Evolutionary conservation across 768 basidiomycete genomes (phyloP), one percentile per base, ranked within the genome.

Genomic region (Russula emetica): DNA sequence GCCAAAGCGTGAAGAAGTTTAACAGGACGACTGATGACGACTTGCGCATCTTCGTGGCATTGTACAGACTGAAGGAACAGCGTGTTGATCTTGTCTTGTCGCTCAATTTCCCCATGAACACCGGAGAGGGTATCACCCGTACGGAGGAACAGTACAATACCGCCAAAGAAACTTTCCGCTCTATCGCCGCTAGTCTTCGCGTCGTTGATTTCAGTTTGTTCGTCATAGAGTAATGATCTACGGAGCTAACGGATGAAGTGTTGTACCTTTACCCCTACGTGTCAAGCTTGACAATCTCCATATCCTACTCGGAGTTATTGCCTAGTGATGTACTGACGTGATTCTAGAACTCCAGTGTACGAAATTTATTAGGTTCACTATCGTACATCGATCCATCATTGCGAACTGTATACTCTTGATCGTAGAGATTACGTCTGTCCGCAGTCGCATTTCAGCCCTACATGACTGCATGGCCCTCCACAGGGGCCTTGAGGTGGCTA

Each of bases 71-170:
- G 24, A 77, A 82, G 69, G 71, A 76, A 26, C 90, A 90, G 73
- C 78, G 79, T 38, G 82, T 87, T 7, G 97, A 99, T 72, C 72
- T 99, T 24, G 88, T 97, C 32, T 80, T 91, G 64, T 88, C 90
- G 20, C 87, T 87, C 71, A 98, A 95, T 74, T 80, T 90, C 24
- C 95, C 95, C 34, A 75, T 79, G 45, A 72, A 72, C 52, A 75
- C 83, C 13, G 73, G 74, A 18, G 80, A 82, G 60, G 79, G 77
- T 49, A 79, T 76, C 18, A 78, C 76, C 57, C 78, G 82, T 44
- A 73, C 70, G n/a, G 70, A 74, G 63, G 75, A 77, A 56, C 74
- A 73, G 30, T 70, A 75, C 44, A 70, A 72, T 64, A 71, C 69
- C 16, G 79, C 79, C 42, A 72, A 74, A 62, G 71, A 72, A 61